A percentile compares a stretch with the other conserved stretches of the same genome.
These are phyloP conservation scores for Malus sylvestris DNA, from an alignment of 306 rosid species.

Conservation along the genomic window DNA sequence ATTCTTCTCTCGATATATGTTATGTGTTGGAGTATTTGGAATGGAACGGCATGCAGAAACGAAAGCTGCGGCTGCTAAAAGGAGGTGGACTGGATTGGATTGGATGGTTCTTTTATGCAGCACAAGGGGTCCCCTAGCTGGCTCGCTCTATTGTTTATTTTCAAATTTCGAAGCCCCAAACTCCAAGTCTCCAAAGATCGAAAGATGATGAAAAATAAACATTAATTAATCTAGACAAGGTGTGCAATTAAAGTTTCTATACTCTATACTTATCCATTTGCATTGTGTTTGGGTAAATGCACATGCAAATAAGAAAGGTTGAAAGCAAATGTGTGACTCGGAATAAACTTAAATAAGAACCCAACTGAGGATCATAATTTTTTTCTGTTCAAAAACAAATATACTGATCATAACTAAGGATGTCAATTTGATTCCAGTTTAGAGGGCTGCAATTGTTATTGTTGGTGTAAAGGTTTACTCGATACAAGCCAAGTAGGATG, in stretches of 20 bases:
- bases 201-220: not conserved
- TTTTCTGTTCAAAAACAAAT: too few relatives aligned
- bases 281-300: not conserved
- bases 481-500: too few relatives aligned
- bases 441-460: too few relatives aligned
- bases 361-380: not conserved
- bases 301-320: not conserved
- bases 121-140: too few relatives aligned
- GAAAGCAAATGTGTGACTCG: not conserved
- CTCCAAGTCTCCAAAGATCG: not conserved
- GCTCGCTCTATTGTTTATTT: not conserved
- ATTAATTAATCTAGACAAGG: not conserved
- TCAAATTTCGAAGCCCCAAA: not conserved
- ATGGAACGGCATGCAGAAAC: constrained; percentile 62
- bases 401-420: too few relatives aligned
- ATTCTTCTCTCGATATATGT: constrained; percentile 2
- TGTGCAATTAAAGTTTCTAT: not conserved
- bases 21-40: constrained; percentile 69
- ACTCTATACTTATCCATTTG: not conserved
- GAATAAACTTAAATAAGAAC: not conserved
- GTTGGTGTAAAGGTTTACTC: too few relatives aligned
- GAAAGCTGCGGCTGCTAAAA: constrained; percentile 41
- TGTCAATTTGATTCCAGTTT: too few relatives aligned
- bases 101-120: not conserved
- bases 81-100: not conserved